Evolutionary conservation across 176 grass and related monocot species (phyloP), one percentile per base, ranked within the genome.

Genomic region (Luzula sylvatica): DNA sequence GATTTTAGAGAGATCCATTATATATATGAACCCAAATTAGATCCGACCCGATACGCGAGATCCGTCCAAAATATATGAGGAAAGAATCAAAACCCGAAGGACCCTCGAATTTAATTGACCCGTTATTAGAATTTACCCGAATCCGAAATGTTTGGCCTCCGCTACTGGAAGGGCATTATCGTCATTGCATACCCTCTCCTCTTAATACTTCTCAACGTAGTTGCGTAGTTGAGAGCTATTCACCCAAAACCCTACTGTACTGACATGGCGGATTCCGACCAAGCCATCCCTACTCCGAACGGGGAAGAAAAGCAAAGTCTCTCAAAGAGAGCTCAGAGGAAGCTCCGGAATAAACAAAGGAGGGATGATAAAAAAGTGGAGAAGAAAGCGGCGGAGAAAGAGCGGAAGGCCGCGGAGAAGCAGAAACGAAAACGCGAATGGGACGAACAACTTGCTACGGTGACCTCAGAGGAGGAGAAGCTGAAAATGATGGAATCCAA

Each of bases 271-370:
- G 25, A 47, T 4, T 23, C 11, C 15, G 43, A 46, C 43, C 14
- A 46, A 46, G 15, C 13, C 9, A 3, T 3, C 43, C 43, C 43
- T 17, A 17, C 20, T 16, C 43, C 23, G 28, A n/a, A 15, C 8
- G 30, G 9, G 30, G 30, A 35, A 35, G 1, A 35, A 35, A 4
- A 35, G 9, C 30, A 35, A 35, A 7, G 7, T 4, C 59, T 64
- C n/a, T 46, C 59, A 13, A 64, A 64, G 28, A 45, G 42, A 14
- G 59, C 59, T 17, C 59, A 49, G 43, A 64, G 47, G 59, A 64
- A 64, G 59, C 42, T 64, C 7, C 15, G 43, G n/a, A 64, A 64
- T 21, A 24, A 30, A 27, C 42, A 64, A 17, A 16, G 59, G 15
- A 8, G 18, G 15, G 42, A 42, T 11, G 25, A 42, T 11, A 42